Evolutionary conservation across 305 asterid species (phyloP).

Genomic region (Withania somnifera): DNA sequence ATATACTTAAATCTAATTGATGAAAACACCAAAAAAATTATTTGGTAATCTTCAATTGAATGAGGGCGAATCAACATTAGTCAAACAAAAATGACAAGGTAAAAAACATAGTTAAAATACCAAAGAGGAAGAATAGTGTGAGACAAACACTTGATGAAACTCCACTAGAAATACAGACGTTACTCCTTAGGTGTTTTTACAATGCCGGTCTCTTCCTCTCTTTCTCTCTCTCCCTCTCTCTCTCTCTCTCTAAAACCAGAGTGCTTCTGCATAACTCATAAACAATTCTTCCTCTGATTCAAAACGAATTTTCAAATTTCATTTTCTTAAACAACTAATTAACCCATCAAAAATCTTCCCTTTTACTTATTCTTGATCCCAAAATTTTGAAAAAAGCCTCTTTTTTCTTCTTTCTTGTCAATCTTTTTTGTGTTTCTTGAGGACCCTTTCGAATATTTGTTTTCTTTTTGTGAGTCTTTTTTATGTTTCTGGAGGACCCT

Average conservation of each 20-base stretch:
- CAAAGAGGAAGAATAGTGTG: background rate
- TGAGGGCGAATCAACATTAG: background rate
- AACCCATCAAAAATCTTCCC: too few relatives aligned
- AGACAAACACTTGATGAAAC: background rate
- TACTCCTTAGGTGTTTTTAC: conserved; percentile 18
- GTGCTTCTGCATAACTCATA: background rate
- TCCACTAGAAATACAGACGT: conserved; percentile 19
- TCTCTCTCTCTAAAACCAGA: background rate
- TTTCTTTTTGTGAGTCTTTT: background rate
- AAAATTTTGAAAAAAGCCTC: background rate
- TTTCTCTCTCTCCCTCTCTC: conserved; percentile 5
- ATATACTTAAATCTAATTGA: too few relatives aligned
- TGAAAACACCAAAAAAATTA: too few relatives aligned
- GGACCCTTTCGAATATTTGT: background rate
- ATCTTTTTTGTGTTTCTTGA: background rate
- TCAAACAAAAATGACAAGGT: background rate
- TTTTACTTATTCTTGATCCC: too few relatives aligned
- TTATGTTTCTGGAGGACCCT: background rate
- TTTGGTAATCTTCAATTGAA: too few relatives aligned
- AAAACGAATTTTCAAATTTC: too few relatives aligned
- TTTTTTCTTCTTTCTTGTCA: background rate
- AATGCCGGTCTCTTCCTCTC: conserved; percentile 18
- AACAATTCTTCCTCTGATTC: background rate
- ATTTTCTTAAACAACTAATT: too few relatives aligned
- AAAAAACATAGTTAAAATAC: background rate